Evolutionary conservation across 148 eudicot genomes (phyloP).

Genomic region (Arbutus unedo): DNA sequence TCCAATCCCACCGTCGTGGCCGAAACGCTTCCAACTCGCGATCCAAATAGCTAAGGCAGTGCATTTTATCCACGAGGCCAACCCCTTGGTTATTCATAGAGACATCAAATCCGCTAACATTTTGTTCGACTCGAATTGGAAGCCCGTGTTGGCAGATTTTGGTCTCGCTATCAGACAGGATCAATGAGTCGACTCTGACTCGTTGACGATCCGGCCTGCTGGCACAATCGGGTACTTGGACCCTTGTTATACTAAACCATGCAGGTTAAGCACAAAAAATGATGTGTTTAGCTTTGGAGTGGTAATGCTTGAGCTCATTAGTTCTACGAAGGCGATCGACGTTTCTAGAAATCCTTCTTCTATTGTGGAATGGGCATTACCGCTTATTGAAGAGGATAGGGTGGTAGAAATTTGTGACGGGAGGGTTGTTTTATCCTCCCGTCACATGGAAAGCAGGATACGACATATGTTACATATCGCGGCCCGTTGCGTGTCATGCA

Average conservation of each 20-base stretch:
- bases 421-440: constrained; percentile 24
- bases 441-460: constrained; percentile 28
- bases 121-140: constrained; percentile 54
- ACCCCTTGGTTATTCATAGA: constrained; percentile 50
- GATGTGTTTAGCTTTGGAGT: constrained; percentile 81
- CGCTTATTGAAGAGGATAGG: constrained; percentile 26
- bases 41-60: constrained; percentile 56
- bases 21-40: constrained; percentile 44
- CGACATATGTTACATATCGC: constrained; percentile 42
- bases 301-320: constrained; percentile 58
- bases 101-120: constrained; percentile 72
- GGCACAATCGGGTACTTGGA: constrained; percentile 84
- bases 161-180: constrained; percentile 43
- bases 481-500: constrained; percentile 37
- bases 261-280: constrained; percentile 52
- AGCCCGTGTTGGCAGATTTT: constrained; percentile 60
- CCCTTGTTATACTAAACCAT: constrained; percentile 60
- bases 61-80: constrained; percentile 39
- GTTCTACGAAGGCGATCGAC: constrained; percentile 61
- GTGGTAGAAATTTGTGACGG: constrained; percentile 34
- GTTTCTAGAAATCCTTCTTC: constrained; percentile 41
- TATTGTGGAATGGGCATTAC: constrained; percentile 52
- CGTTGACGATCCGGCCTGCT: constrained; percentile 48
- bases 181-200: constrained; percentile 14
- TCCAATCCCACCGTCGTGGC: constrained; percentile 33